Evolutionary conservation across 169 alveolate genomes (phyloP).

Genomic region (Plasmodium inui): DNA sequence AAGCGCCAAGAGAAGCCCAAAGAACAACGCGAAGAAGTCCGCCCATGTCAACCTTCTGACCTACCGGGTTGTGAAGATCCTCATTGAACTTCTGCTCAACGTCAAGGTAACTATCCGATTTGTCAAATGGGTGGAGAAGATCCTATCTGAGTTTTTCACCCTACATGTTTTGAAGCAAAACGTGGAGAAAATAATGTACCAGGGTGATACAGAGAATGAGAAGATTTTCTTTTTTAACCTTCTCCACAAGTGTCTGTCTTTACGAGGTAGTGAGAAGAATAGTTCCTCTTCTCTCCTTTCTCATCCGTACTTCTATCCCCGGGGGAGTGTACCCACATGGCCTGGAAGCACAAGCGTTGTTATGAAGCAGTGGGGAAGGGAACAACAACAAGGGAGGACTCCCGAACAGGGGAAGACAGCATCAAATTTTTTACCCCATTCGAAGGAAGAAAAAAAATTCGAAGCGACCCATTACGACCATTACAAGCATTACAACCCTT

Average conservation of each 20-base stretch:
- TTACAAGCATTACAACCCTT: background rate
- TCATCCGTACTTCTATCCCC: constrained; percentile 28
- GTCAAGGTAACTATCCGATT: constrained; percentile 3
- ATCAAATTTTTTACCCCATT: background rate
- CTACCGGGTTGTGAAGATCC: constrained; percentile 21
- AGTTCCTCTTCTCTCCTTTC: constrained; percentile 25
- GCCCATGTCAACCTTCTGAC: background rate
- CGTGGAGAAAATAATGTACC: background rate
- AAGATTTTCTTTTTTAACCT: constrained; percentile 15
- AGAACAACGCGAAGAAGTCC: background rate
- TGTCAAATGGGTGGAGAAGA: constrained; percentile 28
- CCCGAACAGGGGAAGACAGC: background rate
- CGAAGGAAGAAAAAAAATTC: background rate
- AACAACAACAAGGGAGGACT: background rate
- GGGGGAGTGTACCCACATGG: background rate
- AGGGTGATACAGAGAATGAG: background rate
- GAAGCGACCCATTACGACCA: background rate
- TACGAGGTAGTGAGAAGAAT: background rate
- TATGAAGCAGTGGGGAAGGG: background rate
- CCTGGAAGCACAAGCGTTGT: background rate
- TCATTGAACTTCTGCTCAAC: background rate
- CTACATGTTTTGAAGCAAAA: constrained; percentile 19
- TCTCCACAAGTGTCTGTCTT: constrained; percentile 30
- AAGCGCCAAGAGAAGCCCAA: background rate
- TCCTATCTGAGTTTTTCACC: constrained; percentile 36